Percentiles rank a stretch among this genome's conserved stretches.
phyloP scores from a whole-genome alignment of 1,284 basidiomycete genomes.

The Cutaneotrichosporon sp. region DNA sequence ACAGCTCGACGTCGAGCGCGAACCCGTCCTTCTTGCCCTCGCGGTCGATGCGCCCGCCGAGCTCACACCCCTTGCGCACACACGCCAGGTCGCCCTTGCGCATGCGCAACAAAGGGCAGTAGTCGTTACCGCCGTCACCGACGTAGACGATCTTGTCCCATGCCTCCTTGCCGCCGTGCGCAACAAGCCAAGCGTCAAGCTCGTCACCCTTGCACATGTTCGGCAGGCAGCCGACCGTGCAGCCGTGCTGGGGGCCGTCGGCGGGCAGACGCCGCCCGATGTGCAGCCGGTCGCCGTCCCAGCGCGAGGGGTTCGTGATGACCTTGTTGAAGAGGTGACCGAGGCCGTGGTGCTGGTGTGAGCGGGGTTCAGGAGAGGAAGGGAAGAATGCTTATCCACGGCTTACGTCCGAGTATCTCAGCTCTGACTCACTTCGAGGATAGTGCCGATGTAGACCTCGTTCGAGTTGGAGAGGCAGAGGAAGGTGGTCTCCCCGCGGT shows the following conservation, averaged over 20 bases:
- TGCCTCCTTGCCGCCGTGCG: slow-evolving; percentile 60
- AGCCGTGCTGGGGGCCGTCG: slow-evolving; percentile 73
- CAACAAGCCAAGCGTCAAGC: slow-evolving; percentile 72
- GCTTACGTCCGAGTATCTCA: not conserved
- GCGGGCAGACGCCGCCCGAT: slow-evolving; percentile 75
- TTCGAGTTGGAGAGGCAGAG: slow-evolving; percentile 94
- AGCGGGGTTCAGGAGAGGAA: not conserved
- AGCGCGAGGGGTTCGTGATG: slow-evolving; percentile 89
- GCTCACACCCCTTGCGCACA: slow-evolving; percentile 71
- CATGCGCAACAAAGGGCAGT: slow-evolving; percentile 83
- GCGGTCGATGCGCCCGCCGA: slow-evolving; percentile 69
- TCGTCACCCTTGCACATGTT: slow-evolving; percentile 99
- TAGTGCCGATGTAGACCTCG: slow-evolving; percentile 84
- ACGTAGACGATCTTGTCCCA: slow-evolving; percentile 86
- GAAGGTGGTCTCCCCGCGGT: slow-evolving; percentile 67
- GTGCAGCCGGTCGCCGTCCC: slow-evolving; percentile 72
- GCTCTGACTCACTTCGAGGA: slow-evolving; percentile 66
- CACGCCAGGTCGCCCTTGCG: slow-evolving; percentile 63
- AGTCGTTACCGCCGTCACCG: slow-evolving; percentile 94
- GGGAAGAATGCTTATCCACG: no score
- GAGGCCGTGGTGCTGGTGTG: slow-evolving; percentile 60
- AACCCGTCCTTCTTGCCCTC: slow-evolving; percentile 67
- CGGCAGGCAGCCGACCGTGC: slow-evolving; percentile 82
- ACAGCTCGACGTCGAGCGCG: slow-evolving; percentile 70
- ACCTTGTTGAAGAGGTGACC: slow-evolving; percentile 75